These are phyloP conservation scores for Salix purpurea DNA, from an alignment of 345 rosid species.

Conservation along the genomic window DNA sequence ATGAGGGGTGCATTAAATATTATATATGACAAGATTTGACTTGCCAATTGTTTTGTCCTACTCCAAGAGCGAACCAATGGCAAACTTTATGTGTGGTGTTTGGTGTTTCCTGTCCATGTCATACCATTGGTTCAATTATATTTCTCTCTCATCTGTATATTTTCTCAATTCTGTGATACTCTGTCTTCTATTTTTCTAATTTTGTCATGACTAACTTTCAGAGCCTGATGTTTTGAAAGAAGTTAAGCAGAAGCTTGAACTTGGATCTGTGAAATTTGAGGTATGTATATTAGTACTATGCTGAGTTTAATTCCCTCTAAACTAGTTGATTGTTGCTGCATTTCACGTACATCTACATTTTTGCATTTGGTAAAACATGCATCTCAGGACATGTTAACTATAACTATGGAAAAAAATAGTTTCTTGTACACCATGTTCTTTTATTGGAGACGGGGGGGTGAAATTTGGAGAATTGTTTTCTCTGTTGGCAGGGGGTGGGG, in stretches of 20 bases:
- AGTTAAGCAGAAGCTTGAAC: slow-evolving; percentile 85
- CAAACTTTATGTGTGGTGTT: not conserved
- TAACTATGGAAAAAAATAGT: not conserved
- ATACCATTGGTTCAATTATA: not conserved
- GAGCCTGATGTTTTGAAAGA: slow-evolving; percentile 90
- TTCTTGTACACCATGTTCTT: no score
- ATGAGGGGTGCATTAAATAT: not conserved
- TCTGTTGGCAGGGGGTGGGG: no score
- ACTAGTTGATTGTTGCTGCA: not conserved
- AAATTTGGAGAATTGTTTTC: no score
- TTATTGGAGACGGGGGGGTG: no score
- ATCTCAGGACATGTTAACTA: not conserved
- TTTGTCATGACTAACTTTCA: slow-evolving; percentile 37
- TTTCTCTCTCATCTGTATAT: not conserved
- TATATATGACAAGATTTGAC: not conserved
- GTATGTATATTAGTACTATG: slow-evolving; percentile 27
- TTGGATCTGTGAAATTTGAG: slow-evolving; percentile 93
- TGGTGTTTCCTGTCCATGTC: not conserved
- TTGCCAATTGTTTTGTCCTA: not conserved
- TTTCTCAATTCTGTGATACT: not conserved
- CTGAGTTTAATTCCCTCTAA: not conserved
- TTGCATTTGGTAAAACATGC: not conserved
- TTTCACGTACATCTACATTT: not conserved
- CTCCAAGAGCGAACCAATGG: not conserved
- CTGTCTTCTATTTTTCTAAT: not conserved